phyloP scores from a whole-genome alignment of 2,329 filamentous ascomycete species.

The Stemphylium lycopersici region DNA sequence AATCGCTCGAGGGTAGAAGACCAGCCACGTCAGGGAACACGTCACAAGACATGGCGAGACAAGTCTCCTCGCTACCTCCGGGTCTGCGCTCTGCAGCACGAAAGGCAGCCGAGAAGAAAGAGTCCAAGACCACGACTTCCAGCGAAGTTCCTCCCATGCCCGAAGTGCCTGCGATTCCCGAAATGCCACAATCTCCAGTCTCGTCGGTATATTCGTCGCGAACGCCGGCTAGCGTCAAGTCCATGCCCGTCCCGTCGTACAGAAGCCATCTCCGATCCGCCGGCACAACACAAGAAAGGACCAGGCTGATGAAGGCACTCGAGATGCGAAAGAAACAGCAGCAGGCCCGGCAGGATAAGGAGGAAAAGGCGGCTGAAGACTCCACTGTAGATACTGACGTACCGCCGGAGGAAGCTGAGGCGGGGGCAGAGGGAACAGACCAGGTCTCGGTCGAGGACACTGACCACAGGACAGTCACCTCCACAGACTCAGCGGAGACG shows the following conservation, averaged over 20 bases:
- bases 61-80: slow-evolving; percentile 78
- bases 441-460: not conserved
- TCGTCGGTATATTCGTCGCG: slow-evolving; percentile 48
- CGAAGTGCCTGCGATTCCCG: slow-evolving; percentile 43
- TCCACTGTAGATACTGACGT: slow-evolving; percentile 15
- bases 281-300: slow-evolving; percentile 85
- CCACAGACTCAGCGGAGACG: slow-evolving; percentile 5
- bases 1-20: slow-evolving; percentile 71
- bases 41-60: slow-evolving; percentile 60
- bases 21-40: slow-evolving; percentile 62
- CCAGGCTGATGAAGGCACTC: slow-evolving; percentile 70
- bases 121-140: slow-evolving; percentile 46
- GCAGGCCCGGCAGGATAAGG: not conserved
- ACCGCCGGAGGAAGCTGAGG: slow-evolving; percentile 3
- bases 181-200: slow-evolving; percentile 45
- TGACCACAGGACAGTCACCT: not conserved
- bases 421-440: slow-evolving; percentile 6
- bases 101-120: slow-evolving; percentile 39
- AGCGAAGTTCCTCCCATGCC: slow-evolving; percentile 39
- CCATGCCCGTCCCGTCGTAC: slow-evolving; percentile 51
- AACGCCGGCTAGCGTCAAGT: slow-evolving; percentile 50
- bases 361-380: slow-evolving; percentile 17
- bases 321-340: slow-evolving; percentile 4
- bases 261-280: slow-evolving; percentile 49
- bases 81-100: slow-evolving; percentile 67